Evolutionary conservation across 75 land plant species (phyloP).

Genomic region (Picea glauca): DNA sequence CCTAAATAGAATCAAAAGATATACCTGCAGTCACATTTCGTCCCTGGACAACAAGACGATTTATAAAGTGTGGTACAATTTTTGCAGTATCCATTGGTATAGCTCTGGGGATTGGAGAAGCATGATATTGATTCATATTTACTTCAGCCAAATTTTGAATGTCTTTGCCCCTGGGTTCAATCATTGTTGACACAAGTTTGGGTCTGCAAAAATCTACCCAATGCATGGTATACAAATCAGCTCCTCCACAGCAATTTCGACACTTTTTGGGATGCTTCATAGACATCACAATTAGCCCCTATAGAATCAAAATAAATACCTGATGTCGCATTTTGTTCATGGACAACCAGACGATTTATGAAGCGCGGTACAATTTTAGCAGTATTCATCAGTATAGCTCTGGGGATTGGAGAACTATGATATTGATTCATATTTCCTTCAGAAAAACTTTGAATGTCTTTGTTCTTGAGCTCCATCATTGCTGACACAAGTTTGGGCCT

Average conservation of each 20-base stretch:
- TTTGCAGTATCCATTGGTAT: neutral
- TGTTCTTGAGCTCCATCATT: neutral
- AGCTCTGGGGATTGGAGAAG: neutral
- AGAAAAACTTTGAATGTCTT: neutral
- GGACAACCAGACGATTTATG: neutral
- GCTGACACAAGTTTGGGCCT: neutral
- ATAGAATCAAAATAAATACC: too few species aligned
- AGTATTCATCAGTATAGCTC: neutral
- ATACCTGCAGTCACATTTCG: too few species aligned
- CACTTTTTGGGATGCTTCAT: too few species aligned
- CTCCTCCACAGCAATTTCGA: too few species aligned
- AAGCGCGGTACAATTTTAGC: conserved; percentile 6
- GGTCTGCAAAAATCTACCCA: conserved; percentile 11
- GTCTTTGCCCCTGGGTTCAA: neutral
- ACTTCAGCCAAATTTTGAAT: neutral
- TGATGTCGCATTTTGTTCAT: neutral
- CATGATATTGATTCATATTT: neutral
- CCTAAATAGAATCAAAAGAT: too few species aligned
- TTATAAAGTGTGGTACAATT: conserved; percentile 6
- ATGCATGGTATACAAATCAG: too few species aligned
- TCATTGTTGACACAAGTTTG: conserved; percentile 1
- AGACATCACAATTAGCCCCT: too few species aligned
- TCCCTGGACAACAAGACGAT: neutral
- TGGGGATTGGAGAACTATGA: neutral
- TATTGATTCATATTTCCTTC: neutral